Evolutionary conservation across 2,329 filamentous ascomycete species (phyloP).

Genomic region (Corynespora cassiicola): DNA sequence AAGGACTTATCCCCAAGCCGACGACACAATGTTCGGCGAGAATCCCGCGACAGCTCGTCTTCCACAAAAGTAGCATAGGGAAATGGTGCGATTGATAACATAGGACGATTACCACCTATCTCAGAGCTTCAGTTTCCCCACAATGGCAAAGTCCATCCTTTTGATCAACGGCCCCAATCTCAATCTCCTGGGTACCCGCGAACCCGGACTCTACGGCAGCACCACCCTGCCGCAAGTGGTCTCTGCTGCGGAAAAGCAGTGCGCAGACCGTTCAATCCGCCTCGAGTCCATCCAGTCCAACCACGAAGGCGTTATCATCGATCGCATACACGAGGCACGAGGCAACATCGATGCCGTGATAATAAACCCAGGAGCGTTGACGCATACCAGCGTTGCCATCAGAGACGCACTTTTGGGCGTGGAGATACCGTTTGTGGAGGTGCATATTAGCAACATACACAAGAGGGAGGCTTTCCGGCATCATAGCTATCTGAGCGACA

Average conservation of each 20-base stretch:
- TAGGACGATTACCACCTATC: no score
- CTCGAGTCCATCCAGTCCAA: constrained; percentile 76
- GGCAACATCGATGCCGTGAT: constrained; percentile 68
- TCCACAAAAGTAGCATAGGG: no score
- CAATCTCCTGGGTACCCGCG: constrained; percentile 77
- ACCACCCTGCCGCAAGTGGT: constrained; percentile 72
- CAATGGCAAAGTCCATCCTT: constrained; percentile 61
- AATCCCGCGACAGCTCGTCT: no score
- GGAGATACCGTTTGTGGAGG: constrained; percentile 75
- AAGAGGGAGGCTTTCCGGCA: constrained; percentile 71
- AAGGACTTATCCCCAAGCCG: no score
- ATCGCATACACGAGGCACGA: constrained; percentile 74
- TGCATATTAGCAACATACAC: constrained; percentile 81
- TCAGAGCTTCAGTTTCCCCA: constrained; percentile 1
- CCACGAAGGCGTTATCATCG: constrained; percentile 76
- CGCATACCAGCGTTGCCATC: constrained; percentile 77
- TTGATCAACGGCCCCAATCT: constrained; percentile 85
- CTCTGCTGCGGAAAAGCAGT: constrained; percentile 56
- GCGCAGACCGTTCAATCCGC: constrained; percentile 54
- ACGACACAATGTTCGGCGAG: no score
- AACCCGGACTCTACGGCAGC: constrained; percentile 75
- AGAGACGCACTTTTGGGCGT: constrained; percentile 76
- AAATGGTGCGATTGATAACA: not conserved
- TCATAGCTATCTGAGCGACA: constrained; percentile 77
- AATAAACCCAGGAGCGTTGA: constrained; percentile 78